phyloP scores from a whole-genome alignment of 352 stramenopile species.

The Albugo candida region DNA sequence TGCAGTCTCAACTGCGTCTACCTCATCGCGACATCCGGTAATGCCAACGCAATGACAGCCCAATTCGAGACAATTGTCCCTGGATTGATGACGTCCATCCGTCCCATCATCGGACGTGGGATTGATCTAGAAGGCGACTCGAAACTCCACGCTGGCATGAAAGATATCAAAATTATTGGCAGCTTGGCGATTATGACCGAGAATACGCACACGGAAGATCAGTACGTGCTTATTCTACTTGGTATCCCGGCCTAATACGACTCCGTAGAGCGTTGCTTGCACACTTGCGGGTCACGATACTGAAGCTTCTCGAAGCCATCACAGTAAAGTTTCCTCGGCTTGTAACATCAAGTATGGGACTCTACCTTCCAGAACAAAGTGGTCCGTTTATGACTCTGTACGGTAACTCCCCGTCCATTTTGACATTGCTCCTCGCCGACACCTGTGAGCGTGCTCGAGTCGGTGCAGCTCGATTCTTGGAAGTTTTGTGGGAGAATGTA shows the following conservation, averaged over 20 bases:
- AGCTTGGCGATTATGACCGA: no score
- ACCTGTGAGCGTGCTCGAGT: constrained; percentile 55
- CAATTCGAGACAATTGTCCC: constrained; percentile 37
- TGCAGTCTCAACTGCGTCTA: constrained; percentile 78
- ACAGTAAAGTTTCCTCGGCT: constrained; percentile 38
- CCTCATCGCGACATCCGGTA: constrained; percentile 56
- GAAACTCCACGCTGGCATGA: constrained; percentile 50
- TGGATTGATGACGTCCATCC: constrained; percentile 52
- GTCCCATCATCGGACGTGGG: constrained; percentile 53
- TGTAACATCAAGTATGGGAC: constrained; percentile 54
- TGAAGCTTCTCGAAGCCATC: constrained; percentile 52
- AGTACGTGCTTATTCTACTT: no score
- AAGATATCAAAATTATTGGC: no score
- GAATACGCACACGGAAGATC: no score
- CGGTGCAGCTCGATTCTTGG: constrained; percentile 54
- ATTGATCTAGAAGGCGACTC: constrained; percentile 34
- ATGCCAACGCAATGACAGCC: constrained; percentile 24
- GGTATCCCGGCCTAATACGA: not conserved
- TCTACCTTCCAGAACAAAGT: constrained; percentile 66
- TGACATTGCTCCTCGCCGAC: constrained; percentile 59
- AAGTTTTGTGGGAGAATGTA: constrained; percentile 68
- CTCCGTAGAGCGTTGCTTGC: constrained; percentile 34
- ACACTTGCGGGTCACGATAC: constrained; percentile 45
- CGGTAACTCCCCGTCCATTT: constrained; percentile 44
- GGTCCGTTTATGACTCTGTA: constrained; percentile 72